These are phyloP conservation scores for Diaporthe australafricana DNA, from an alignment of 2,329 filamentous ascomycete genomes.

Conservation along the genomic window DNA sequence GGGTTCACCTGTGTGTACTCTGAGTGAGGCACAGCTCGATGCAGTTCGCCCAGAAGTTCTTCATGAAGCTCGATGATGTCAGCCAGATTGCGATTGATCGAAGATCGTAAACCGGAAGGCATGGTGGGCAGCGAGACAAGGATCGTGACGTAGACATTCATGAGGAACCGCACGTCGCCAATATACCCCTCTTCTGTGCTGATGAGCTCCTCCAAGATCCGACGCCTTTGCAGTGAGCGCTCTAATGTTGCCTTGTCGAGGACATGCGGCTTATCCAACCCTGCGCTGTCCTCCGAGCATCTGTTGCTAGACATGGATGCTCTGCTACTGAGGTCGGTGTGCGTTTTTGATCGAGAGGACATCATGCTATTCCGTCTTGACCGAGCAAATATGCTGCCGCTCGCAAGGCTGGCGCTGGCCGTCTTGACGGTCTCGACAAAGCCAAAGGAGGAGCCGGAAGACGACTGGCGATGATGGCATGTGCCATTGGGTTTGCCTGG, in stretches of 20 bases:
- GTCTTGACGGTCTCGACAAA: constrained; percentile 87
- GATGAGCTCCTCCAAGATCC: constrained; percentile 87
- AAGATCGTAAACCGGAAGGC: constrained; percentile 73
- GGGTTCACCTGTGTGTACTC: constrained; percentile 65
- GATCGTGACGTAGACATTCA: constrained; percentile 84
- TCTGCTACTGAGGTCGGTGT: constrained; percentile 71
- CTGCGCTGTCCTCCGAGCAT: constrained; percentile 73
- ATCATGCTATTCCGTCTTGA: constrained; percentile 65
- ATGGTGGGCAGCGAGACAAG: constrained; percentile 76
- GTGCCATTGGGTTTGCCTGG: constrained; percentile 37
- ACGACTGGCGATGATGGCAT: constrained; percentile 65
- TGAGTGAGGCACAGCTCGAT: constrained; percentile 76
- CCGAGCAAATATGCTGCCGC: constrained; percentile 74
- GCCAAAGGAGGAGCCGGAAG: constrained; percentile 80
- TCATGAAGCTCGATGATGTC: constrained; percentile 88
- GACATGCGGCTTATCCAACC: constrained; percentile 63
- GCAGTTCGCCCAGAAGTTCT: constrained; percentile 80
- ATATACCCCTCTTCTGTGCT: constrained; percentile 90
- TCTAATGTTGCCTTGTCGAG: constrained; percentile 77
- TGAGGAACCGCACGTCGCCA: constrained; percentile 85
- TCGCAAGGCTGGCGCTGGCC: constrained; percentile 81
- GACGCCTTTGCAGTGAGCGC: constrained; percentile 79
- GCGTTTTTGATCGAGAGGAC: constrained; percentile 67
- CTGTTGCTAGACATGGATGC: constrained; percentile 70
- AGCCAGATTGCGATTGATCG: constrained; percentile 82